Evolutionary conservation across 2,329 filamentous ascomycete species (phyloP), one percentile per base, ranked within the genome.

Genomic region (Colletotrichum orchidophilum): DNA sequence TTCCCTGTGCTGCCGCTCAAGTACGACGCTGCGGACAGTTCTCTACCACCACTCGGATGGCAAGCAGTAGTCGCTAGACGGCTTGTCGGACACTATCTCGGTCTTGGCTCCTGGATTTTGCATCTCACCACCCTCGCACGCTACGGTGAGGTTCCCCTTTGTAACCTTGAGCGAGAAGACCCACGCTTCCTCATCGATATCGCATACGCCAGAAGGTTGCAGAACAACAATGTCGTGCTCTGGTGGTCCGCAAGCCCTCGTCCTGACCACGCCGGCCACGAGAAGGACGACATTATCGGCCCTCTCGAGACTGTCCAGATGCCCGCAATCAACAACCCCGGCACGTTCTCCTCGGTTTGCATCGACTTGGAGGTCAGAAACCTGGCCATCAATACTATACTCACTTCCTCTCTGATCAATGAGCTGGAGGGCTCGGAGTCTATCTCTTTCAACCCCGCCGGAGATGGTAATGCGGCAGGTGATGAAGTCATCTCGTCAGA

Each of bases 371-470:
- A 97, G 73, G 90, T 99, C 59, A 93, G 95, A 55, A 99, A 99
- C 77, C 87, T 99, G 15, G 93, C 95, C 5, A 98, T 99, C 83
- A 99, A 99, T 83, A 99, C 97, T 0, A 97, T 99, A 58, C 86
- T 99, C 21, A 98, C 96, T 0, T 97, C 96, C 0, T 97, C 96
- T 0, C 89, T 99, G 11, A 95, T 99, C 85, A 98, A 98, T 77
- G 96, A 98, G 75, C 91, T 97, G 2, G 96, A 99, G 79, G 96
- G 96, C 1, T 91, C 92, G 3, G 95, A 98, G 75, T 94, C 93
- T 0, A 89, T 97, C 26, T 92, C 95, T 0, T 93, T 98, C 79
- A 97, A 97, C 75, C 92, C 93, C 26, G 91, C 92, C 1, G 89
- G 86, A 1, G 90, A 92, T 67, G 88, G 91, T 31, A 86, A 83